Percentiles rank a stretch among this genome's conserved stretches.
These are phyloP conservation scores for Eustoma russellianum DNA, from an alignment of 257 asterid species.

Conservation along the genomic window DNA sequence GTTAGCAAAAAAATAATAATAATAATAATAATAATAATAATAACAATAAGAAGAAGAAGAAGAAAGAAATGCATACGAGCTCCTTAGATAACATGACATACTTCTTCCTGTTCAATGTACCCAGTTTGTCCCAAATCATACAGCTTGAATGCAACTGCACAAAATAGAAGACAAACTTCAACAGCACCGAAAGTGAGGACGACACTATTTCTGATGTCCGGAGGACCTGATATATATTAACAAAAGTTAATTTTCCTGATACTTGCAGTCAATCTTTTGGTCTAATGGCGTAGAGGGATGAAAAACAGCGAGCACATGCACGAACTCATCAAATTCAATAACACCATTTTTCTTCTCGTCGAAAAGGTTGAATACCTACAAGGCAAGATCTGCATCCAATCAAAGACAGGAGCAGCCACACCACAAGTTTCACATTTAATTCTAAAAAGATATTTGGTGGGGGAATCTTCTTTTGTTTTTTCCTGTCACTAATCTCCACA, in stretches of 20 bases:
- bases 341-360: constrained; percentile 23
- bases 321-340: constrained; percentile 23
- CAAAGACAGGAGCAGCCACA: neutral
- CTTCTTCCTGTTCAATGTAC: constrained; percentile 52
- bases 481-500: too few relatives aligned
- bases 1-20: too few relatives aligned
- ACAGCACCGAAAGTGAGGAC: too few relatives aligned
- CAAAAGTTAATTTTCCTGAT: neutral
- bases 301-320: constrained; percentile 19
- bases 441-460: too few relatives aligned
- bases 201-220: too few relatives aligned
- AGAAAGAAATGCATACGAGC: too few relatives aligned
- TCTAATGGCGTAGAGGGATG: constrained; percentile 23
- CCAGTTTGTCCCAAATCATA: constrained; percentile 53
- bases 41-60: too few relatives aligned
- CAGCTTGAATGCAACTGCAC: constrained; percentile 50
- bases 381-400: neutral
- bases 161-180: constrained; percentile 4
- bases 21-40: too few relatives aligned
- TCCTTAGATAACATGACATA: constrained; percentile 11
- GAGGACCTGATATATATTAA: too few relatives aligned
- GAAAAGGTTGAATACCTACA: constrained; percentile 24
- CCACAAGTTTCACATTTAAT: neutral
- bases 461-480: too few relatives aligned
- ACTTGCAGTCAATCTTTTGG: constrained; percentile 22